phyloP scores from a whole-genome alignment of 805 yeast genomes.

The Millerozyma acaciae region DNA sequence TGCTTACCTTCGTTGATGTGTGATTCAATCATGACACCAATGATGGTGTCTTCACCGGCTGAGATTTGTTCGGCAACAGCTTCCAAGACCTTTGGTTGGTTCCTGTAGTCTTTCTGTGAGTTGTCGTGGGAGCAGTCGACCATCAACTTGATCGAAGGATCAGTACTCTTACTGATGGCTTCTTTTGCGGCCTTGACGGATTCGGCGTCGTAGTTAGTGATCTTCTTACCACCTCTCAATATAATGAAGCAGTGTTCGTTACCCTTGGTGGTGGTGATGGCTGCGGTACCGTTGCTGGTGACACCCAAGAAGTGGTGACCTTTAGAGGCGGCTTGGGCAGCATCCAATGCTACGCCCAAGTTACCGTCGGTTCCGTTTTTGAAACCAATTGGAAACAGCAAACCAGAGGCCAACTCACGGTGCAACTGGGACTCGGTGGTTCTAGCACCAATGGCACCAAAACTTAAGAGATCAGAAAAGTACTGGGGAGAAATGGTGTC shows the following conservation, averaged over 20 bases:
- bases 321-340: slow-evolving; percentile 85
- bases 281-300: slow-evolving; percentile 95
- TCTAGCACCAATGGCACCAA: slow-evolving; percentile 99
- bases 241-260: slow-evolving; percentile 92
- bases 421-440: slow-evolving; percentile 98
- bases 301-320: slow-evolving; percentile 97
- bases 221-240: slow-evolving; percentile 91
- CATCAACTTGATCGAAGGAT: slow-evolving; percentile 65
- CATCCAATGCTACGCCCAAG: slow-evolving; percentile 88
- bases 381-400: slow-evolving; percentile 98
- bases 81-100: slow-evolving; percentile 90
- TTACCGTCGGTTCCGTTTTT: slow-evolving; percentile 98
- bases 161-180: slow-evolving; percentile 46
- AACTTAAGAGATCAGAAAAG: slow-evolving; percentile 82
- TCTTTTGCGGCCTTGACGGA: slow-evolving; percentile 74
- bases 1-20: slow-evolving; percentile 91
- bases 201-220: slow-evolving; percentile 85
- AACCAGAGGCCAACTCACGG: slow-evolving; percentile 95
- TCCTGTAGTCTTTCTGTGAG: slow-evolving; percentile 87
- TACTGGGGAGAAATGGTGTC: slow-evolving; percentile 97
- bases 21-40: slow-evolving; percentile 96
- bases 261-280: slow-evolving; percentile 94
- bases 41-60: slow-evolving; percentile 72
- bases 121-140: slow-evolving; percentile 98
- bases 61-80: slow-evolving; percentile 79